phyloP scores from a whole-genome alignment of 2,329 filamentous ascomycete genomes.

The Endocalyx cinctus region DNA sequence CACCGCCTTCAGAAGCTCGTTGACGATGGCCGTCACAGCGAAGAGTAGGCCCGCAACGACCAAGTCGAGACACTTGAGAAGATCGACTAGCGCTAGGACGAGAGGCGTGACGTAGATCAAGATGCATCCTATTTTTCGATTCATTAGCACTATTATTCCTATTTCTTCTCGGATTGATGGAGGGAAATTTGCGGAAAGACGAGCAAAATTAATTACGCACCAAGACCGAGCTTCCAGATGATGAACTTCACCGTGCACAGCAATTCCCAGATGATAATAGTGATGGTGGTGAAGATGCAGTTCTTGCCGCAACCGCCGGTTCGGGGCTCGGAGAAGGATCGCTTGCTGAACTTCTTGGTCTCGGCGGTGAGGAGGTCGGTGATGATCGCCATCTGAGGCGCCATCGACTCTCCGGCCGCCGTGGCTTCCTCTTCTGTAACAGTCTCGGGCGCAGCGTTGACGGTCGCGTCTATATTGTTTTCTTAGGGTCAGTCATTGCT shows the following conservation, averaged over 20 bases:
- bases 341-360: constrained; percentile 13
- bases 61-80: constrained; percentile 18
- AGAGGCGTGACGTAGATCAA: constrained; percentile 17
- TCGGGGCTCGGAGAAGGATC: constrained; percentile 12
- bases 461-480: constrained; percentile 14
- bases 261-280: constrained; percentile 18
- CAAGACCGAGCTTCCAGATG: constrained; percentile 23
- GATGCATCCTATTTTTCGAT: constrained; percentile 13
- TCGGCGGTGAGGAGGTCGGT: constrained; percentile 14
- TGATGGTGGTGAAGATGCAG: constrained; percentile 19
- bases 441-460: constrained; percentile 12
- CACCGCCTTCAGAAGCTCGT: constrained; percentile 21
- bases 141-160: constrained; percentile 4
- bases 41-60: constrained; percentile 18
- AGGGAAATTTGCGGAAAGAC: no score
- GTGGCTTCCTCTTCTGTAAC: constrained; percentile 12
- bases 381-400: constrained; percentile 18
- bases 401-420: constrained; percentile 13
- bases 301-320: constrained; percentile 13
- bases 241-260: constrained; percentile 20
- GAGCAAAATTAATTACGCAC: no score
- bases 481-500: neutral
- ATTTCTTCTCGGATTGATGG: neutral
- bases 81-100: constrained; percentile 15
- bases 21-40: constrained; percentile 16